phyloP scores from a whole-genome alignment of 202 grass and related monocot genomes.

The Cymbopogon flexuosus region DNA sequence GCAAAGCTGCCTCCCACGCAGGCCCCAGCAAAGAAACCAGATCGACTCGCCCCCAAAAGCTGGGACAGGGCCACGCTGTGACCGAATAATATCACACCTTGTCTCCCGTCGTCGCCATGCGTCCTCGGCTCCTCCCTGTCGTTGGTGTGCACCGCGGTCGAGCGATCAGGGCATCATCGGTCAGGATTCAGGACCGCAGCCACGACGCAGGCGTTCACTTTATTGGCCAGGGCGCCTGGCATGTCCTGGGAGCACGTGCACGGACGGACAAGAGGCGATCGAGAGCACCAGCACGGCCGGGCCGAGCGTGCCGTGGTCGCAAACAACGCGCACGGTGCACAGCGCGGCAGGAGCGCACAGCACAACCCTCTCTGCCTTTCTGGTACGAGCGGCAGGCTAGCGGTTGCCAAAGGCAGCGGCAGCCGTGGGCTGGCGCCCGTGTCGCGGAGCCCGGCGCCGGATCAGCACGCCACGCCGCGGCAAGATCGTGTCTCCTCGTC shows the following conservation, averaged over 20 bases:
- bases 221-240: conserved; percentile 8
- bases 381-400: neutral
- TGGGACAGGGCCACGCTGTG: conserved; percentile 27
- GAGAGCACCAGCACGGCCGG: neutral
- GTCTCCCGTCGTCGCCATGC: neutral
- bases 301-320: neutral
- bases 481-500: conserved; percentile 9
- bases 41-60: conserved; percentile 30
- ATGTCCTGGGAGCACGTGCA: conserved; percentile 19
- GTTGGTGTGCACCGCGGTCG: neutral
- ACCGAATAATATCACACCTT: conserved; percentile 32
- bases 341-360: no score
- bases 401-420: neutral
- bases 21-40: conserved; percentile 23
- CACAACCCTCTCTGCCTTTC: neutral
- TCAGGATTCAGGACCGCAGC: neutral
- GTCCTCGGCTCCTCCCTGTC: neutral
- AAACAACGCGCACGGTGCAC: neutral
- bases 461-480: neutral
- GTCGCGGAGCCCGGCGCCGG: neutral
- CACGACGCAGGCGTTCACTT: conserved; percentile 15
- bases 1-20: neutral
- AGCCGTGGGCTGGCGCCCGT: neutral
- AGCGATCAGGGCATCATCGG: neutral
- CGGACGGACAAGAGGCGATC: neutral